Conservation (phyloP, 2,329 filamentous ascomycete species). For the Fusarium ramigenum region DNA sequence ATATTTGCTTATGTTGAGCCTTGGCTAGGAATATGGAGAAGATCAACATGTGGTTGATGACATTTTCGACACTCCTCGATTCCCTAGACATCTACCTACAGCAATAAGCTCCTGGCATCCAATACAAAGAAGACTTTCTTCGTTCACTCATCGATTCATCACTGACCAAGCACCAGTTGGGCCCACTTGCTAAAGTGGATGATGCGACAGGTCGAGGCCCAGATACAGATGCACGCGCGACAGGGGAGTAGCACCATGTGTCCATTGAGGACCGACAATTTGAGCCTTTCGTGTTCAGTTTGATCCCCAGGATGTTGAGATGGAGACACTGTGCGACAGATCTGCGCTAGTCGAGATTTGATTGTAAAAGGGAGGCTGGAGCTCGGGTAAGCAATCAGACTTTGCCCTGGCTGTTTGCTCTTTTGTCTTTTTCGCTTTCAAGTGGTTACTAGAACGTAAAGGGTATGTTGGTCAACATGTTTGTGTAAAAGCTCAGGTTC, state of each 20-base stretch:
- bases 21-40: background rate
- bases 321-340: constrained; percentile 42
- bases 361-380: constrained; percentile 40
- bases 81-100: background rate
- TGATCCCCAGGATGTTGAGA: constrained; percentile 27
- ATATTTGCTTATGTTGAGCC: background rate
- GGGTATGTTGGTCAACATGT: constrained; percentile 5
- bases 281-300: constrained; percentile 42
- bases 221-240: constrained; percentile 34
- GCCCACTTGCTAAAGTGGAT: constrained; percentile 38
- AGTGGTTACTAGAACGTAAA: constrained; percentile 16
- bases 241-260: constrained; percentile 40
- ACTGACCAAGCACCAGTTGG: constrained; percentile 1
- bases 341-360: constrained; percentile 44
- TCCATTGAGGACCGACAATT: constrained; percentile 25
- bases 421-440: background rate
- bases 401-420: background rate
- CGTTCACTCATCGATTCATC: constrained; percentile 20
- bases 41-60: background rate
- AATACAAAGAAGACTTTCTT: constrained; percentile 10
- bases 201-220: constrained; percentile 43
- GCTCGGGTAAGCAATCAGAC: constrained; percentile 6
- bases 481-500: background rate
- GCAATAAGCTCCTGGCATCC: background rate
- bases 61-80: background rate